Conservation (phyloP, 140 eudicot genomes). For the Ambrosia hybrid region DNA sequence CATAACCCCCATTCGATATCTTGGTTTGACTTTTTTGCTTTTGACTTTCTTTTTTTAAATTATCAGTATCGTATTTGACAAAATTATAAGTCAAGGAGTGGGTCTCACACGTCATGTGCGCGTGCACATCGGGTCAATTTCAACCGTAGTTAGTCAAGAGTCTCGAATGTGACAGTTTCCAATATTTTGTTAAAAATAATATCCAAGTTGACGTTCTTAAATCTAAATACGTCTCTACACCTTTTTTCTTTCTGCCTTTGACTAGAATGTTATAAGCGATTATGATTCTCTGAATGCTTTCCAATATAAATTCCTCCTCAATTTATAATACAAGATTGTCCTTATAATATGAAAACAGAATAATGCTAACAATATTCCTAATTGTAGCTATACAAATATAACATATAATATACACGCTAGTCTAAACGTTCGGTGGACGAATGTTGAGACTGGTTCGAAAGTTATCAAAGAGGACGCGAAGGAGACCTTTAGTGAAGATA, state of each 20-base stretch:
- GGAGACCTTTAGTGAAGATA: too few relatives aligned
- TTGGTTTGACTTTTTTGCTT: constrained; percentile 25
- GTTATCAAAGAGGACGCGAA: too few relatives aligned
- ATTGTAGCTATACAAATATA: too few relatives aligned
- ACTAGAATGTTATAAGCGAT: background rate
- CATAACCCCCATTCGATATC: background rate
- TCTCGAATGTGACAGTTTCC: constrained; percentile 30
- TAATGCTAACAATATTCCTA: too few relatives aligned
- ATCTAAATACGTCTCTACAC: constrained; percentile 14
- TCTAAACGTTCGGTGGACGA: too few relatives aligned
- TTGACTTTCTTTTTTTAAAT: background rate
- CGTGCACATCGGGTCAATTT: constrained; percentile 28
- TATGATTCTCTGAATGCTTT: too few relatives aligned
- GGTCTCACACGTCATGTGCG: constrained; percentile 42
- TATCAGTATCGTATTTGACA: constrained; percentile 21
- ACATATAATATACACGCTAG: too few relatives aligned
- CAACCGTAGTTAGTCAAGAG: constrained; percentile 4
- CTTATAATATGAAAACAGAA: too few relatives aligned
- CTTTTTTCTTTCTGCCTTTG: background rate
- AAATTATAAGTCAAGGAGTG: constrained; percentile 32
- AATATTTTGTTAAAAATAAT: background rate
- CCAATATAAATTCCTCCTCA: too few relatives aligned
- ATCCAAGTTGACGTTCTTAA: constrained; percentile 26
- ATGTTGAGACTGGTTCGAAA: too few relatives aligned
- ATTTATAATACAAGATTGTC: too few relatives aligned